Evolutionary conservation across 306 rosid genomes (phyloP).

Genomic region (Crotalaria pallida): DNA sequence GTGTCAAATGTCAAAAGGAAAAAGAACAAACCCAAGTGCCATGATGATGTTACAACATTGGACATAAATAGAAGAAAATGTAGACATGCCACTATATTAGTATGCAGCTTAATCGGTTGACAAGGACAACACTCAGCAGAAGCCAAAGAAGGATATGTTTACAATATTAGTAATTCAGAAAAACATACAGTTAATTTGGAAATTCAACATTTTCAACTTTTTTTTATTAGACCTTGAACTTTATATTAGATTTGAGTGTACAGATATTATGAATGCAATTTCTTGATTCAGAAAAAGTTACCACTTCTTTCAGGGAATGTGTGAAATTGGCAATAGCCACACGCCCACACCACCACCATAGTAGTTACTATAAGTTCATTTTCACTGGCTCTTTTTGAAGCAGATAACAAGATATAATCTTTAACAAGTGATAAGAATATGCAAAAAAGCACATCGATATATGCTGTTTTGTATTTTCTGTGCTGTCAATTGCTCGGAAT

Average conservation of each 20-base stretch:
- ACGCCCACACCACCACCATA: too few relatives aligned
- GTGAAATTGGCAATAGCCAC: neutral
- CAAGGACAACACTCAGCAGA: neutral
- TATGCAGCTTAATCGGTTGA: neutral
- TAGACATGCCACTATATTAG: neutral
- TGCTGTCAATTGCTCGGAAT: slow-evolving; percentile 8
- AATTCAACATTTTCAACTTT: neutral
- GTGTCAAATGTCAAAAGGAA: neutral
- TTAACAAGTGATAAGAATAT: slow-evolving; percentile 4
- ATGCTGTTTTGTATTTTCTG: slow-evolving; percentile 17
- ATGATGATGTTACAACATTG: neutral
- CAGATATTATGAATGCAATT: too few relatives aligned
- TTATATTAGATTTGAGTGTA: neutral
- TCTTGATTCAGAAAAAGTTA: neutral
- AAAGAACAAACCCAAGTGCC: neutral
- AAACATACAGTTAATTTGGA: neutral
- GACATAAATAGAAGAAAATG: neutral
- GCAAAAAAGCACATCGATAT: neutral
- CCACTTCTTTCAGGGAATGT: too few relatives aligned
- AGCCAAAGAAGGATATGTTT: neutral
- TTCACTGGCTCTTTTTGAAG: neutral
- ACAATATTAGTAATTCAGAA: neutral
- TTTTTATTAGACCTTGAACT: neutral
- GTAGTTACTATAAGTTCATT: neutral
- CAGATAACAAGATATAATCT: neutral